Conservation (phyloP, 345 rosid genomes). For the Firmiana major region DNA sequence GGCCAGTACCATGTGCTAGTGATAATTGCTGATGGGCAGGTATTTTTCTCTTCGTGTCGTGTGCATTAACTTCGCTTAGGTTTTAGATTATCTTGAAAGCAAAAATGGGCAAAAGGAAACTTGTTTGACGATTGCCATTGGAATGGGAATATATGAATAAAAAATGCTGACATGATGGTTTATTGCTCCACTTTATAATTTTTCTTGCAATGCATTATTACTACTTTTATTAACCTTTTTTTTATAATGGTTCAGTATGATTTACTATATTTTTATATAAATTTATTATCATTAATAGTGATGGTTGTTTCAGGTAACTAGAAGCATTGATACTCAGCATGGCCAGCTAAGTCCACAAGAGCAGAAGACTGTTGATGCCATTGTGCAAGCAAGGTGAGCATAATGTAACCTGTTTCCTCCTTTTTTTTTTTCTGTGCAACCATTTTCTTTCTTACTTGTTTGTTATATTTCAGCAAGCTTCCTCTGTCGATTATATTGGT, state of each 20-base stretch:
- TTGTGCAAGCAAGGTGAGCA: slow-evolving; percentile 82
- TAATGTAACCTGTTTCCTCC: background rate
- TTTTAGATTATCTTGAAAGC: background rate
- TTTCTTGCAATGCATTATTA: slow-evolving; percentile 1
- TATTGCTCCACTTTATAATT: background rate
- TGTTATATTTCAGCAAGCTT: slow-evolving; percentile 48
- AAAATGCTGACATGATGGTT: background rate
- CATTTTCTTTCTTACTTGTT: slow-evolving; percentile 16
- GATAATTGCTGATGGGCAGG: slow-evolving; percentile 99
- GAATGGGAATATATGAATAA: background rate
- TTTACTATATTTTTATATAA: background rate
- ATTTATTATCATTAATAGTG: background rate
- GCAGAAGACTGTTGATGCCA: slow-evolving; percentile 85
- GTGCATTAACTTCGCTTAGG: background rate
- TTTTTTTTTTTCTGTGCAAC: background rate
- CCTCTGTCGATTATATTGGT: slow-evolving; percentile 85
- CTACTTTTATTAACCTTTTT: background rate
- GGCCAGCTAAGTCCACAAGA: slow-evolving; percentile 92
- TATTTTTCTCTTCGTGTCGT: slow-evolving; percentile 18
- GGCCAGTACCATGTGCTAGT: slow-evolving; percentile 93
- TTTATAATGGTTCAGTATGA: background rate
- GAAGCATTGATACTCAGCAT: slow-evolving; percentile 70
- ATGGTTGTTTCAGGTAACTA: slow-evolving; percentile 64
- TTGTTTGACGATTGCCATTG: background rate
- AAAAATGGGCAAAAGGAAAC: background rate